phyloP scores from a whole-genome alignment of 2,329 filamentous ascomycete species.

The Penicillium brasilianum region DNA sequence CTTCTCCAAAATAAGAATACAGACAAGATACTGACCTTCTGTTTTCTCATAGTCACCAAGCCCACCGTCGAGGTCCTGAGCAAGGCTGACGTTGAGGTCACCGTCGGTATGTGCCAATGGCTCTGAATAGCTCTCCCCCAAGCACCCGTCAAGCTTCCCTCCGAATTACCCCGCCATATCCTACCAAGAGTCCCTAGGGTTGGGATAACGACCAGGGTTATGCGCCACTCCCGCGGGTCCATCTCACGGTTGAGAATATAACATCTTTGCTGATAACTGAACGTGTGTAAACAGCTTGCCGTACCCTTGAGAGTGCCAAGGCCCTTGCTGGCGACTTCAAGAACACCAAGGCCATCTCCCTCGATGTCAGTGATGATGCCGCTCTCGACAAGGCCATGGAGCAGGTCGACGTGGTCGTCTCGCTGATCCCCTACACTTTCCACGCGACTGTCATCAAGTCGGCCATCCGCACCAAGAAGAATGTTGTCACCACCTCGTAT shows the following conservation, averaged over 20 bases:
- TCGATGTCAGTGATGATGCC: constrained; percentile 78
- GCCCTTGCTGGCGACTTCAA: constrained; percentile 73
- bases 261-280: not conserved
- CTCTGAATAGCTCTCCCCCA: not conserved
- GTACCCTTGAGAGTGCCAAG: constrained; percentile 78
- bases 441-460: constrained; percentile 90
- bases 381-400: constrained; percentile 81
- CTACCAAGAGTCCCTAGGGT: not conserved
- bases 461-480: constrained; percentile 89
- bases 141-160: not conserved
- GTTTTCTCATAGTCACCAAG: constrained; percentile 55
- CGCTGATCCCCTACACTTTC: constrained; percentile 88
- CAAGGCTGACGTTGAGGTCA: constrained; percentile 65
- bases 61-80: constrained; percentile 69
- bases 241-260: not conserved
- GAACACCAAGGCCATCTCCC: constrained; percentile 75
- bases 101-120: constrained; percentile 60
- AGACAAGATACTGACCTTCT: constrained; percentile 17
- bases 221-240: not conserved
- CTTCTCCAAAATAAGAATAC: constrained; percentile 7
- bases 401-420: constrained; percentile 79
- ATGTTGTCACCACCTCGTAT: constrained; percentile 95
- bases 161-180: constrained; percentile 14
- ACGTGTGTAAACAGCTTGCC: constrained; percentile 65
- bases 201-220: not conserved